Percentiles rank a stretch among this genome's conserved stretches.
These are phyloP conservation scores for Lachnellula willkommii DNA, from an alignment of 2,329 filamentous ascomycete species.

Conservation along the genomic window DNA sequence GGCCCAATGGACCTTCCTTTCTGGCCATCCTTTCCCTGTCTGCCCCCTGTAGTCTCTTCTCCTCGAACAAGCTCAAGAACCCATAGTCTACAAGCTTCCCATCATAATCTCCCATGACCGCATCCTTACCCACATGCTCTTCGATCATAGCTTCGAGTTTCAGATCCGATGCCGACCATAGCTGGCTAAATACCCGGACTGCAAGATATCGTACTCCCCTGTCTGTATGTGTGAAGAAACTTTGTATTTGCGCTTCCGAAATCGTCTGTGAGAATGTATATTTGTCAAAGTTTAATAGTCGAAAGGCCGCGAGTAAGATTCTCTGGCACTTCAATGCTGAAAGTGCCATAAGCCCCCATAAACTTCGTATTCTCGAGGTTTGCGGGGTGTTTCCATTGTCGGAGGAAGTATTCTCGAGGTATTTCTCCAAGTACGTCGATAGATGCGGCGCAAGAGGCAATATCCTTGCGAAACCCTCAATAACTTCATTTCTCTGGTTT, in stretches of 20 bases:
- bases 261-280: constrained; percentile 61
- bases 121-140: constrained; percentile 56
- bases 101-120: constrained; percentile 69
- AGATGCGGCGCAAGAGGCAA: constrained; percentile 79
- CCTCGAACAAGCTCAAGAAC: constrained; percentile 59
- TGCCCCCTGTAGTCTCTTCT: constrained; percentile 31
- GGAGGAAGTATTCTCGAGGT: constrained; percentile 22
- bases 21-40: constrained; percentile 6
- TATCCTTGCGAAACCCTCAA: constrained; percentile 72
- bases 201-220: constrained; percentile 71
- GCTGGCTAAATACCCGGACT: constrained; percentile 72
- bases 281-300: constrained; percentile 72
- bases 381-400: constrained; percentile 28
- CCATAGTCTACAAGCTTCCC: constrained; percentile 70
- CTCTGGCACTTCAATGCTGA: constrained; percentile 36
- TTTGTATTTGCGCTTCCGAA: constrained; percentile 61
- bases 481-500: constrained; percentile 36
- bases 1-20: background rate
- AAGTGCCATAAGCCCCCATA: constrained; percentile 29
- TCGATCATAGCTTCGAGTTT: constrained; percentile 68
- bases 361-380: constrained; percentile 14
- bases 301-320: constrained; percentile 65
- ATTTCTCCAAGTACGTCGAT: constrained; percentile 61
- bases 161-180: constrained; percentile 73
- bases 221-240: constrained; percentile 57